Percentiles rank a stretch among this genome's conserved stretches.
Conservation (phyloP, 192 early-diverging fungal genomes). For the Spizellomyces punctatus region DNA sequence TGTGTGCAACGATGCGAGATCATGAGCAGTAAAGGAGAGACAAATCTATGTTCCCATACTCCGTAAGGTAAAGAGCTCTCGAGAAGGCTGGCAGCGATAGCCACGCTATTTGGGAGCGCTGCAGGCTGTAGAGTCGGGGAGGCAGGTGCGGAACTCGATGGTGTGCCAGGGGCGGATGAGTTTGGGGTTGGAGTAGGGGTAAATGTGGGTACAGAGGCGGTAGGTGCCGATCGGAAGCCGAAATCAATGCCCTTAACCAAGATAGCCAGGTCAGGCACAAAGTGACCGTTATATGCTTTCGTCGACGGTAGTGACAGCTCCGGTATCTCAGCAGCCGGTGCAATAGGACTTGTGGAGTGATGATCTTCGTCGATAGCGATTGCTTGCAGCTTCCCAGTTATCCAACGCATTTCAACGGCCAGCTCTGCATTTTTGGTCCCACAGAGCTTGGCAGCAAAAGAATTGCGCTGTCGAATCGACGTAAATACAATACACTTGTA, state of each 20-base stretch:
- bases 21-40: slow-evolving; percentile 21
- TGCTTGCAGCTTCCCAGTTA: background rate
- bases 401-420: slow-evolving; percentile 19
- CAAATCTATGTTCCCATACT: slow-evolving; percentile 7
- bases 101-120: slow-evolving; percentile 4
- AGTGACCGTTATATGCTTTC: background rate
- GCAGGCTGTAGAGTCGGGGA: background rate
- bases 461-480: slow-evolving; percentile 16
- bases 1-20: slow-evolving; percentile 6
- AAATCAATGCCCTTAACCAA: slow-evolving; percentile 24
- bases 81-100: slow-evolving; percentile 1
- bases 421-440: background rate
- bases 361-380: background rate
- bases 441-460: slow-evolving; percentile 21
- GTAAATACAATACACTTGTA: slow-evolving; percentile 25
- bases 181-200: slow-evolving; percentile 17
- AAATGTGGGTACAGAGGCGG: background rate
- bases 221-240: slow-evolving; percentile 4
- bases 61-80: slow-evolving; percentile 7
- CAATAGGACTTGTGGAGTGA: background rate
- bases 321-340: slow-evolving; percentile 5
- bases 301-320: background rate
- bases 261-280: background rate
- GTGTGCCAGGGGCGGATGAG: slow-evolving; percentile 19
- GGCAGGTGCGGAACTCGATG: slow-evolving; percentile 4